Conservation (phyloP, 1,139 yeast species). For the Saccharomyces hybrid region DNA sequence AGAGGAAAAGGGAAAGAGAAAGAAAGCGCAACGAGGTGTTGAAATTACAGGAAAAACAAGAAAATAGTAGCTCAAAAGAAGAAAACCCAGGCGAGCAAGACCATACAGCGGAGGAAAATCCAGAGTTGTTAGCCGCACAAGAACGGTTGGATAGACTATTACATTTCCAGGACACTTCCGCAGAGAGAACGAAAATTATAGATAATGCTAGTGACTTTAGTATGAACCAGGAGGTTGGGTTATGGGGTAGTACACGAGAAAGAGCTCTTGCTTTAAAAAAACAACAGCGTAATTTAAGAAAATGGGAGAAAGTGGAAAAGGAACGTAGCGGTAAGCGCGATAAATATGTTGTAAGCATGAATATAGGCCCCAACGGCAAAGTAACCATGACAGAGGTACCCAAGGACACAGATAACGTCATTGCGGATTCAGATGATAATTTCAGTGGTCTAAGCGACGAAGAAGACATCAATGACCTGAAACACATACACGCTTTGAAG, state of each 20-base stretch:
- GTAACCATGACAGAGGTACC: slow-evolving; percentile 34
- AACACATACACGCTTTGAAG: slow-evolving; percentile 34
- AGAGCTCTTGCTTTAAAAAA: slow-evolving; percentile 74
- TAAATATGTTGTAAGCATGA: slow-evolving; percentile 61
- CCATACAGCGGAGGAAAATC: slow-evolving; percentile 35
- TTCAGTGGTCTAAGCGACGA: slow-evolving; percentile 26
- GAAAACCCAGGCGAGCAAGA: slow-evolving; percentile 31
- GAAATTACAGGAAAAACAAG: slow-evolving; percentile 6
- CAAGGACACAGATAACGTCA: slow-evolving; percentile 14
- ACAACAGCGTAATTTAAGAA: slow-evolving; percentile 68
- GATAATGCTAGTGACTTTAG: slow-evolving; percentile 93
- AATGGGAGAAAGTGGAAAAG: slow-evolving; percentile 51
- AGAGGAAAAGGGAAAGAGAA: slow-evolving; percentile 31
- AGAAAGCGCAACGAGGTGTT: slow-evolving; percentile 19
- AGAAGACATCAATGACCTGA: slow-evolving; percentile 25
- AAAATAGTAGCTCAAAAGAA: slow-evolving; percentile 28
- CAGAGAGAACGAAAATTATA: slow-evolving; percentile 83
- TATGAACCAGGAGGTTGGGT: slow-evolving; percentile 84
- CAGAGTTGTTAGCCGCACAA: slow-evolving; percentile 61
- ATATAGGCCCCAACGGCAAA: slow-evolving; percentile 67
- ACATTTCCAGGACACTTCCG: slow-evolving; percentile 77
- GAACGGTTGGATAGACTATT: slow-evolving; percentile 63
- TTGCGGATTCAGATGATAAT: slow-evolving; percentile 26
- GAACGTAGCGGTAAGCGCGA: slow-evolving; percentile 66
- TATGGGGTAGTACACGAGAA: slow-evolving; percentile 88